Conservation (phyloP, 768 basidiomycete genomes). For the Aureoboletus auriporus region DNA sequence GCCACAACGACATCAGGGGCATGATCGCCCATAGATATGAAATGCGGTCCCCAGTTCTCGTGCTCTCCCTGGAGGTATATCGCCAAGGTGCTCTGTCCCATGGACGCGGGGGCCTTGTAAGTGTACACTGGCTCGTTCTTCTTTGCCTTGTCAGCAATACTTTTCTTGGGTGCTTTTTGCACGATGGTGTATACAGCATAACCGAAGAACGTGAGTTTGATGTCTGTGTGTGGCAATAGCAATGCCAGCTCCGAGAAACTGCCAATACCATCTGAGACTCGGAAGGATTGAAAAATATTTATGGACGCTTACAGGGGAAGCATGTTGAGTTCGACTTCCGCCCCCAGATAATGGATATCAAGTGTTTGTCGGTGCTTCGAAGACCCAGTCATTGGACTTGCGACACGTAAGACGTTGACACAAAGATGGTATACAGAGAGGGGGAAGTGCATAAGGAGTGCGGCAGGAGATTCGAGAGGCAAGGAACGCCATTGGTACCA, state of each 20-base stretch:
- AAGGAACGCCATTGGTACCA: constrained; percentile 46
- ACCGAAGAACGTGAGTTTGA: constrained; percentile 41
- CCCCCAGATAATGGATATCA: constrained; percentile 35
- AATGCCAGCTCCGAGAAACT: constrained; percentile 47
- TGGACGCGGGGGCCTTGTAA: constrained; percentile 35
- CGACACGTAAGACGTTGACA: constrained; percentile 31
- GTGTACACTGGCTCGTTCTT: constrained; percentile 28
- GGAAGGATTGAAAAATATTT: background rate
- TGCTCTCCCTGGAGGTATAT: constrained; percentile 32
- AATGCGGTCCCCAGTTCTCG: constrained; percentile 25
- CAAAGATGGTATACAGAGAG: constrained; percentile 38
- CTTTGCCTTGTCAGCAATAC: constrained; percentile 29
- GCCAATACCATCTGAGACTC: background rate
- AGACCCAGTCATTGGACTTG: constrained; percentile 20
- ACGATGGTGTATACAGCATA: constrained; percentile 28
- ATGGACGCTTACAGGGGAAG: constrained; percentile 35
- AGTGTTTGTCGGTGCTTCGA: constrained; percentile 25
- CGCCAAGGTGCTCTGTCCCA: constrained; percentile 37
- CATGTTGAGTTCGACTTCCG: constrained; percentile 38
- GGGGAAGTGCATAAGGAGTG: constrained; percentile 42
- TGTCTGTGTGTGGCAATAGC: constrained; percentile 41
- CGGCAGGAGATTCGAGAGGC: constrained; percentile 40
- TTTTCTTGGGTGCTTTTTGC: constrained; percentile 29
- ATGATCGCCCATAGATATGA: constrained; percentile 11
- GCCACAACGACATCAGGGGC: constrained; percentile 42